Evolutionary conservation across 345 rosid genomes (phyloP), one percentile per base, ranked within the genome.

Genomic region (Populus alba): DNA sequence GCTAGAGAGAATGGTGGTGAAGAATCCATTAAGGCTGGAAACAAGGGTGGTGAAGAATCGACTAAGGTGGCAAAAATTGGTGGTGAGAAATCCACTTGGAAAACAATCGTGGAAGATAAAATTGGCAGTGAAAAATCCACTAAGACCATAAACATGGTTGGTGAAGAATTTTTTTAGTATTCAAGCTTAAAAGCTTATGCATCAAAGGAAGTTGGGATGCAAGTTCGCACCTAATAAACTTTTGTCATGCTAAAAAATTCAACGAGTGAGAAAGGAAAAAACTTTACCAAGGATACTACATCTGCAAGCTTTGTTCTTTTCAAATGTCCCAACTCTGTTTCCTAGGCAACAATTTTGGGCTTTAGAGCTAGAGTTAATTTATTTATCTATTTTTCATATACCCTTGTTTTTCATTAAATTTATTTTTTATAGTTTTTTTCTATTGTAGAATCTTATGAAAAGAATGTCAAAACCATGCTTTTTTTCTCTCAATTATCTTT

Each of bases 201-300:
- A 37, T 67, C 47, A 71, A 81, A 73, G 45, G 83, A 78, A 78
- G 82, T 69, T 49, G 22, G 68, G 23, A 45, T 10, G 69, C 23
- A 71, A 66, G 41, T 51, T 72, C 35, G 8, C 47, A 43, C 51
- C 31, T 51, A 31, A 25, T 17, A 59, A 23, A 9, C 23, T 37
- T 17, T 6, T 25, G 15, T 25, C 57, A 20, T 55, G 37, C 23
- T 18, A 8, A 45, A 62, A 41, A 39, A 59, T 6, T 41, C 22
- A 5, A 5, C 4, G 15, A 7, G 4, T n/a, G 33, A 31, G 16
- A 33, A 33, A 47, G 45, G 38, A 17, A 41, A 37, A 75, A 37
- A 51, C 53, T 45, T 29, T 22, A 67, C n/a, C 20, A 8, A 49
- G 17, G 53, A 75, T 7, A n/a, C 35, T 7, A 25, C 3, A 7